These are phyloP conservation scores for Rhodamnia rubescens DNA, from an alignment of 345 rosid species.

Conservation along the genomic window DNA sequence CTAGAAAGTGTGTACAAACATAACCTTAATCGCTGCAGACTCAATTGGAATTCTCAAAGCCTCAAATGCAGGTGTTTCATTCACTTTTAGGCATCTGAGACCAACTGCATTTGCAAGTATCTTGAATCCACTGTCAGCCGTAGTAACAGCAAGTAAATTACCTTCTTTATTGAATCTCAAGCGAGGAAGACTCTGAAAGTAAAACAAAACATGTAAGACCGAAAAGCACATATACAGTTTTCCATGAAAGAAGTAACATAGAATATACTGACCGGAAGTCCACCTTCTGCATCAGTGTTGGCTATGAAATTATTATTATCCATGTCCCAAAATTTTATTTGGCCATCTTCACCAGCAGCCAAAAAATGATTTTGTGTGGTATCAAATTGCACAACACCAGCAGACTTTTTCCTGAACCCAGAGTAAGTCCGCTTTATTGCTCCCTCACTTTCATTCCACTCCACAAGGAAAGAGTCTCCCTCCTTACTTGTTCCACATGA, in stretches of 20 bases:
- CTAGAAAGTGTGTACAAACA: not conserved
- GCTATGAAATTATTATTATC: conserved; percentile 41
- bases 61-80: conserved; percentile 48
- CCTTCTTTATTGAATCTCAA: conserved; percentile 75
- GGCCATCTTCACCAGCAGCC: conserved; percentile 66
- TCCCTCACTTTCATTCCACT: conserved; percentile 82
- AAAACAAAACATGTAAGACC: not conserved
- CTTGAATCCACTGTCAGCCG: conserved; percentile 51
- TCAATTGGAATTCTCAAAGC: conserved; percentile 26
- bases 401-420: conserved; percentile 56
- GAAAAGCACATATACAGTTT: not conserved
- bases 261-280: conserved; percentile 37
- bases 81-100: conserved; percentile 31
- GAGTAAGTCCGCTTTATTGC: conserved; percentile 47
- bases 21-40: conserved; percentile 35
- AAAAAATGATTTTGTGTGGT: conserved; percentile 50
- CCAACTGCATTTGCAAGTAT: conserved; percentile 56
- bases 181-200: conserved; percentile 39
- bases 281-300: conserved; percentile 61
- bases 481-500: conserved; percentile 83
- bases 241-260: not conserved
- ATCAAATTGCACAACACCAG: conserved; percentile 61
- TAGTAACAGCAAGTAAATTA: conserved; percentile 48
- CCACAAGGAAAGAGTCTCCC: conserved; percentile 64
- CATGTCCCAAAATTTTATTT: conserved; percentile 71